Conservation (phyloP, 2,329 filamentous ascomycete genomes). For the Neofusicoccum ribis region DNA sequence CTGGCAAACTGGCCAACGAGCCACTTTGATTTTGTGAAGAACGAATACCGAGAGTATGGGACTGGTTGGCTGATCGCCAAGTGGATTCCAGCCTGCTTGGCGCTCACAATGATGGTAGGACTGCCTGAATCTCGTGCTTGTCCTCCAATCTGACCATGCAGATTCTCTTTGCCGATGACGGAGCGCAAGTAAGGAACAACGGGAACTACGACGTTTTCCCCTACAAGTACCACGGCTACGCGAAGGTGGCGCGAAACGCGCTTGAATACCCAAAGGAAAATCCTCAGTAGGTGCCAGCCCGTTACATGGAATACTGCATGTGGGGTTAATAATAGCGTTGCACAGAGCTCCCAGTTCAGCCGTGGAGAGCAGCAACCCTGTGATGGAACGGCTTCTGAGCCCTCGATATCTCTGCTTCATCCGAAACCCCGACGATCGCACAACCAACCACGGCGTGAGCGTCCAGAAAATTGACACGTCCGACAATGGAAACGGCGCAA, state of each 20-base stretch:
- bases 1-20: conserved; percentile 35
- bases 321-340: too few species aligned
- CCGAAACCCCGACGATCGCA: neutral
- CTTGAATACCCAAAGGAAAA: conserved; percentile 23
- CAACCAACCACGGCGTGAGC: neutral
- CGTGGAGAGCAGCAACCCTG: conserved; percentile 26
- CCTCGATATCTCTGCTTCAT: conserved; percentile 35
- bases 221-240: conserved; percentile 32
- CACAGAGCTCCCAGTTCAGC: neutral
- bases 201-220: conserved; percentile 32
- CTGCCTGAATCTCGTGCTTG: neutral
- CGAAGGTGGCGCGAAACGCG: conserved; percentile 33
- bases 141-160: neutral
- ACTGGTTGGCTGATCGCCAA: conserved; percentile 30
- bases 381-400: conserved; percentile 30
- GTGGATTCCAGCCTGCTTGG: conserved; percentile 31
- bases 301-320: too few species aligned
- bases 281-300: neutral
- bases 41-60: neutral
- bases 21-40: conserved; percentile 30
- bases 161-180: conserved; percentile 12
- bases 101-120: conserved; percentile 30
- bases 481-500: neutral
- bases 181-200: conserved; percentile 25
- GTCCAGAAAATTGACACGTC: neutral